Evolutionary conservation across 495 filamentous ascomycete genomes (phyloP).

Genomic region (Talaromyces stipitatus): DNA sequence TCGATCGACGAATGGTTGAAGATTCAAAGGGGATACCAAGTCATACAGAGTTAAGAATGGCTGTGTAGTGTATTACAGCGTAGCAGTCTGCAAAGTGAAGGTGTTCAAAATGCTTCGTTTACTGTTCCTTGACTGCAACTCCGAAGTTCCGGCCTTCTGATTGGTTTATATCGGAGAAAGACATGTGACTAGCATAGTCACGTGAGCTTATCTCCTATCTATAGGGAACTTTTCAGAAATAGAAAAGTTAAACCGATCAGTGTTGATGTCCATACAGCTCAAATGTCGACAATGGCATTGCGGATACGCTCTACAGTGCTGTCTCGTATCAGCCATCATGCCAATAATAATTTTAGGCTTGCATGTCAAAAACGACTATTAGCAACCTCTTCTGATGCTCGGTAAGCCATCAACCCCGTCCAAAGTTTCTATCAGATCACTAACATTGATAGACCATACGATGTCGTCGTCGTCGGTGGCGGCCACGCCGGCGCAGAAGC

Average conservation of each 20-base stretch:
- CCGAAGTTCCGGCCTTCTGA: too few relatives aligned
- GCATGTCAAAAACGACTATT: slow-evolving; percentile 23
- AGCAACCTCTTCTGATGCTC: slow-evolving; percentile 45
- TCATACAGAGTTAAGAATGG: too few relatives aligned
- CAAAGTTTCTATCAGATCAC: neutral
- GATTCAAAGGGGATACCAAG: too few relatives aligned
- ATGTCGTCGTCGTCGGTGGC: slow-evolving; percentile 92
- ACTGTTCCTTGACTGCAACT: too few relatives aligned
- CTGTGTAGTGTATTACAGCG: too few relatives aligned
- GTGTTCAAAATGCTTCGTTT: too few relatives aligned
- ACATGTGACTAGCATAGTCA: neutral
- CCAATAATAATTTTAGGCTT: slow-evolving; percentile 13
- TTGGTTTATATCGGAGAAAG: too few relatives aligned
- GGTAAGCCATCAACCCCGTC: slow-evolving; percentile 7
- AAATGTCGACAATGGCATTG: slow-evolving; percentile 24
- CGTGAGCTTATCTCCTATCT: neutral
- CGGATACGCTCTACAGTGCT: slow-evolving; percentile 22
- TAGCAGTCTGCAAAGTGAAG: too few relatives aligned
- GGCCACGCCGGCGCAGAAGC: slow-evolving; percentile 95
- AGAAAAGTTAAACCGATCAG: neutral
- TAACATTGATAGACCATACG: slow-evolving; percentile 53
- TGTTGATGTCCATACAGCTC: neutral
- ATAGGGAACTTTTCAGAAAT: neutral
- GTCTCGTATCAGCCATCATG: slow-evolving; percentile 22
- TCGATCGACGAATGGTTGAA: neutral